phyloP scores from a whole-genome alignment of 176 grass and related monocot genomes.

The Musa itinerans region DNA sequence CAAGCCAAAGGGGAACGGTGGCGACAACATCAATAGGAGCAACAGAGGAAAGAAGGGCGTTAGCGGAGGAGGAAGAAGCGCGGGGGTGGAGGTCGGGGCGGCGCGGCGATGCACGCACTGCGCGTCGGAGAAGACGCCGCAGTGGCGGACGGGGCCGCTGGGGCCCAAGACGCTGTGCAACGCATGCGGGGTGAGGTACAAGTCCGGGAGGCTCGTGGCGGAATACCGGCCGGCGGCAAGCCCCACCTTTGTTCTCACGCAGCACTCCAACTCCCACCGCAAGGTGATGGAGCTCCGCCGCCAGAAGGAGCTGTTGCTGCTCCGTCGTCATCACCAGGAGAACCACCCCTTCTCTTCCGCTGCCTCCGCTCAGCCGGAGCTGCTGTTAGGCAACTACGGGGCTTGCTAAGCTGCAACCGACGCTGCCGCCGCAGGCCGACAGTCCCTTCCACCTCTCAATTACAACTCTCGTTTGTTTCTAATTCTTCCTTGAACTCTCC shows the following conservation, averaged over 20 bases:
- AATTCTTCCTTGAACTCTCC: background rate
- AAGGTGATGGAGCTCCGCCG: constrained; percentile 98
- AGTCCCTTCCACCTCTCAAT: background rate
- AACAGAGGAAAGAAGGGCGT: constrained; percentile 36
- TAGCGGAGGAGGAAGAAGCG: background rate
- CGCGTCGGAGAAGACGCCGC: constrained; percentile 97
- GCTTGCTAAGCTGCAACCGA: constrained; percentile 26
- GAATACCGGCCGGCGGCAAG: constrained; percentile 92
- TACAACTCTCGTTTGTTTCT: background rate
- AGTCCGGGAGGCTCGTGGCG: constrained; percentile 76
- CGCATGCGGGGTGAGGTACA: constrained; percentile 91
- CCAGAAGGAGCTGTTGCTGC: constrained; percentile 81
- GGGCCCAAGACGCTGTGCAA: constrained; percentile 99
- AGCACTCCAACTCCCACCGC: constrained; percentile 99
- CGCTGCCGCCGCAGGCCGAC: background rate
- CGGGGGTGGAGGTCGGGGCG: constrained; percentile 50
- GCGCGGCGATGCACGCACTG: constrained; percentile 94
- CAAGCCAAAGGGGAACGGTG: constrained; percentile 19
- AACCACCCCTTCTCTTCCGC: constrained; percentile 11
- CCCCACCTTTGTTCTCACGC: constrained; percentile 94
- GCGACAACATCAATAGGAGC: constrained; percentile 1
- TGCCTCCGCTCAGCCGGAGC: constrained; percentile 33
- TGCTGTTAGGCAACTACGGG: constrained; percentile 74
- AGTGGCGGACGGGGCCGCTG: constrained; percentile 89
- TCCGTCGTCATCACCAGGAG: constrained; percentile 44